Evolutionary conservation across 495 filamentous ascomycete genomes (phyloP), one percentile per base, ranked within the genome.

Genomic region (Hypoxylon cercidicola): DNA sequence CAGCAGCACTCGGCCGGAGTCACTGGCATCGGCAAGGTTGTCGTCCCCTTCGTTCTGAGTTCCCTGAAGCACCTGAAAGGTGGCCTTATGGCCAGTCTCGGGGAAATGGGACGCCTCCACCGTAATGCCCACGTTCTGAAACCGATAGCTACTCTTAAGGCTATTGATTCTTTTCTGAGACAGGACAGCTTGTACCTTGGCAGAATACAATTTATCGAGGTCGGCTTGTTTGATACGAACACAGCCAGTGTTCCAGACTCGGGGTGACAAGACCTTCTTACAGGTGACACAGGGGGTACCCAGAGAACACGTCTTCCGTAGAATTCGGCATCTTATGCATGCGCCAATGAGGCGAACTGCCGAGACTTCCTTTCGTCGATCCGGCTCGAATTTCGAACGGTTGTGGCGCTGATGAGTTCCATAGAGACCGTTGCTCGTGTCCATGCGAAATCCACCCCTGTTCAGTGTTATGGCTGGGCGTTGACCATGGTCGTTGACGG

Each of bases 271-370:
- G 3, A 95, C 89, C 64, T 88, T 90, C 23, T 82, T 80, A 60
- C 92, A 96, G n/a, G 90, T 90, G 18, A 82, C 86, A 69, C 92
- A 96, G 3, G 92, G 92, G n/a, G 80, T 88, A 23, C 89, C 90
- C 12, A 85, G 85, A 3, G 90, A 93, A 69, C 92, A 96, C 1
- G 90, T 89, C 76, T 96, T 96, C 70, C 92, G 90, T 10, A 96
- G 78, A 79, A 96, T 93, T 2, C 90, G 85, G 76, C 92, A 96
- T 44, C 92, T 86, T 53, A 93, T 91, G 68, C 92, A 96, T 12
- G 92, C 92, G 18, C 92, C 92, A 21, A 86, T 82, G 68, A 92
- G 91, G 21, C 92, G 84, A 25, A 95, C 87, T 67, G 89, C 88
- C 68, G 92, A 89, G 3, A 96, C 91, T 72, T 96, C 89, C 68